Evolutionary conservation across 139 green algal genomes (phyloP), one percentile per base, ranked within the genome.

Genomic region (Micromonas pusilla): DNA sequence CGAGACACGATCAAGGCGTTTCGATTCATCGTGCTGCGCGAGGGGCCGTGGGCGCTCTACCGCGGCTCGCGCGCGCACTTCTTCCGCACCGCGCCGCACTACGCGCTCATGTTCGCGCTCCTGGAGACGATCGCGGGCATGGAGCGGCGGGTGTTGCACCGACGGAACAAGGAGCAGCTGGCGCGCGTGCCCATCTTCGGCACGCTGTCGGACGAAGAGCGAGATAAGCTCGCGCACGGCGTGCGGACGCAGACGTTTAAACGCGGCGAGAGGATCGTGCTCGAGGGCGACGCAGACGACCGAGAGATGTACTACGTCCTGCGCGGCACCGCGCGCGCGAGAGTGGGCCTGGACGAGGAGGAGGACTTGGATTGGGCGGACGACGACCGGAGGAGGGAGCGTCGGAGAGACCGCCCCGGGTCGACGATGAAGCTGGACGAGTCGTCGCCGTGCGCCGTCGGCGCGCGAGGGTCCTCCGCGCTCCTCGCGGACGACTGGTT

Each of bases 1-100:
- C 32, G 28, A 26, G 53, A 75, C 37, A 21, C 25, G 3, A 60
- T 75, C 4, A 4, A 39, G 36, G 68, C 68, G 21, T 34, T 62
- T 31, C 26, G 68, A 26, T 75, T 62, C 68, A 75, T 75, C 31
- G 68, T 75, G 3, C 23, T 75, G 9, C n/a, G 38, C 26, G 68
- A 75, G 53, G 68, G 68, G 19, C 68, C 68, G 37, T 4, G 60
- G 3, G 38, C 37, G 37, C 38, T 75, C 3, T 75, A 75, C 38
- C 52, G 53, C 36, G 68, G 68, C 33, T 60, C 68, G 25, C 1
- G 37, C 16, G 37, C 68, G 5, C 68, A 75, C 68, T 75, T 75
- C 62, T 63, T 75, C 20, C 37, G 68, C 28, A 75, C 68, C 1
- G 68, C 68, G 25, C 68, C 68, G 68, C 68, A 75, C 37, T 75